Percentiles rank a stretch among this genome's conserved stretches.
phyloP scores from a whole-genome alignment of 169 alveolate genomes.

The Plasmodium inui region DNA sequence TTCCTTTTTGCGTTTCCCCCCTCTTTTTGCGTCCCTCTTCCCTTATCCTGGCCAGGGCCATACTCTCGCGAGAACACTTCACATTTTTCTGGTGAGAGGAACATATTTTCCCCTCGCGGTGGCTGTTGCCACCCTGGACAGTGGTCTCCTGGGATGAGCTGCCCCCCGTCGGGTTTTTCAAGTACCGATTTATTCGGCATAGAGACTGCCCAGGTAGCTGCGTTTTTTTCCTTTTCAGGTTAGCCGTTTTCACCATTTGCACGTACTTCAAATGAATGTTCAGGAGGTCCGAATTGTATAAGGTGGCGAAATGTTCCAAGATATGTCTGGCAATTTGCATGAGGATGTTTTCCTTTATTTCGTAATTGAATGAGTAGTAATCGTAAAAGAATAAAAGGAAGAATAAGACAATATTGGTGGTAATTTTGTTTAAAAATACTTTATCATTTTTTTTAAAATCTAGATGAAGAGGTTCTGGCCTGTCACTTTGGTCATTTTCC shows the following conservation, averaged over 20 bases:
- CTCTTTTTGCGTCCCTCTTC: constrained; percentile 17
- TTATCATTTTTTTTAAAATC: constrained; percentile 29
- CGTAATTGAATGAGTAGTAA: constrained; percentile 57
- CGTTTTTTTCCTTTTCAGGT: constrained; percentile 19
- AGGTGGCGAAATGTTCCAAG: constrained; percentile 60
- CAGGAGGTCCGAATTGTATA: constrained; percentile 25
- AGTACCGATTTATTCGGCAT: background rate
- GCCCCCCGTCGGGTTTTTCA: background rate
- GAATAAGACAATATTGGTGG: constrained; percentile 63
- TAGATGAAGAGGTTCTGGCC: background rate
- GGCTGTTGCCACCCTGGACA: background rate
- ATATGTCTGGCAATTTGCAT: constrained; percentile 70
- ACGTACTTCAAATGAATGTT: constrained; percentile 1
- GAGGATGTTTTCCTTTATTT: constrained; percentile 71
- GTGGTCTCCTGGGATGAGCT: background rate
- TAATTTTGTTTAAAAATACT: constrained; percentile 61
- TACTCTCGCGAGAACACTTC: background rate
- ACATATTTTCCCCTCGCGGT: background rate
- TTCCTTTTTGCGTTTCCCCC: background rate
- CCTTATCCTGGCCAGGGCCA: constrained; percentile 22
- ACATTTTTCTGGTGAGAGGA: background rate
- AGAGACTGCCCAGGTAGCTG: background rate
- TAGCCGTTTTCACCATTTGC: constrained; percentile 7
- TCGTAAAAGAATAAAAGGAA: constrained; percentile 73
- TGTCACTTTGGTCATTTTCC: background rate